phyloP scores from a whole-genome alignment of 495 filamentous ascomycete species.

The Glarea lozoyensis region DNA sequence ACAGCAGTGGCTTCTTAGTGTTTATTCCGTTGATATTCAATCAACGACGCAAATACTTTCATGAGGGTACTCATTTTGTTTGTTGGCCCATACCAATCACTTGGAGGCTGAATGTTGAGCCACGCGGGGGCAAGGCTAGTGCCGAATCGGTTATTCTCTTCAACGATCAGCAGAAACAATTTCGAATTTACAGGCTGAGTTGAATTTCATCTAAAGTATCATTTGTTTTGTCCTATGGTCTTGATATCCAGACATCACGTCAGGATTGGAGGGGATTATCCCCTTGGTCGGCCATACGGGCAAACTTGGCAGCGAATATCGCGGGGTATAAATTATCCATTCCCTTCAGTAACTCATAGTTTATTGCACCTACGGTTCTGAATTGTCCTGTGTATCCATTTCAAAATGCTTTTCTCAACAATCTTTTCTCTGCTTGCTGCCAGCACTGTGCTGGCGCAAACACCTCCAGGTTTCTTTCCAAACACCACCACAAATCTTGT shows the following conservation, averaged over 20 bases:
- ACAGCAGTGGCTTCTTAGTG: too few species aligned
- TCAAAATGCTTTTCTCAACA: neutral
- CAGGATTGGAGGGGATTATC: neutral
- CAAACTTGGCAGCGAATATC: neutral
- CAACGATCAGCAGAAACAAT: neutral
- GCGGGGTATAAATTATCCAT: neutral
- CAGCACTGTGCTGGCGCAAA: conserved; percentile 21
- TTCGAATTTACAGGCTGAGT: conserved; percentile 1
- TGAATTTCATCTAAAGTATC: neutral
- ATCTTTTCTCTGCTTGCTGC: neutral
- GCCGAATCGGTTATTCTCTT: conserved; percentile 1
- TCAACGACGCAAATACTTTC: too few species aligned
- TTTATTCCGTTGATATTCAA: too few species aligned
- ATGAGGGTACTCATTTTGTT: too few species aligned
- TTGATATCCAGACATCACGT: neutral
- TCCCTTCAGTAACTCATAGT: neutral
- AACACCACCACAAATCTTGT: conserved; percentile 31
- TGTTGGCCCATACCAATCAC: too few species aligned
- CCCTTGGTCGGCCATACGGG: neutral
- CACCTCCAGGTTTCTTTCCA: conserved; percentile 32
- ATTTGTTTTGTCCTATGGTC: neutral
- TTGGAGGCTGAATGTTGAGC: too few species aligned
- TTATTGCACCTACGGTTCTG: neutral
- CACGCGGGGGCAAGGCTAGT: too few species aligned
- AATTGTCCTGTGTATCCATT: neutral